These are phyloP conservation scores for Bjerkandera adusta DNA, from an alignment of 1,284 basidiomycete species.

Conservation along the genomic window DNA sequence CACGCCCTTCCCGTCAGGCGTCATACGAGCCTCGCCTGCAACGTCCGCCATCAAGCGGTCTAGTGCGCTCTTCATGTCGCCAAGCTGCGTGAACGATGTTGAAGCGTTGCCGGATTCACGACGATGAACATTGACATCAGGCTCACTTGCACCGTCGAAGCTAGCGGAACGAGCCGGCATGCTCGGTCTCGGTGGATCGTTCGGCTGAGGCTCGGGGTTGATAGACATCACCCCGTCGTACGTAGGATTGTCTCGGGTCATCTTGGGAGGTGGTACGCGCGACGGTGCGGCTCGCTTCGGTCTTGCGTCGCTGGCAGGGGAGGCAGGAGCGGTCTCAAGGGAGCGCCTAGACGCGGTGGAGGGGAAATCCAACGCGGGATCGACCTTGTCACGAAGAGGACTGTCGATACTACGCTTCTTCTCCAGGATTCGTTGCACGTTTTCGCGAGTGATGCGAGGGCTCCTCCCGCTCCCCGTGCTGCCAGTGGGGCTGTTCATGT, in stretches of 20 bases:
- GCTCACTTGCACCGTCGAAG: conserved; percentile 17
- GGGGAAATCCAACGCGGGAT: neutral
- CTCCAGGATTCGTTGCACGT: conserved; percentile 48
- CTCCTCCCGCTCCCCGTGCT: conserved; percentile 10
- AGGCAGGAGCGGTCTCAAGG: neutral
- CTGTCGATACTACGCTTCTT: conserved; percentile 43
- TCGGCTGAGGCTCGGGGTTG: conserved; percentile 31
- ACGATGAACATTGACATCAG: too few relatives aligned
- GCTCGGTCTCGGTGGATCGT: conserved; percentile 33
- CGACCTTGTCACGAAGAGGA: conserved; percentile 22
- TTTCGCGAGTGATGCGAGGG: conserved; percentile 31
- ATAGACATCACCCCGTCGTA: conserved; percentile 35
- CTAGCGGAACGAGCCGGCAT: conserved; percentile 25
- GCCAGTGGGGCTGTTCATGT: conserved; percentile 4
- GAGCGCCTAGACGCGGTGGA: neutral
- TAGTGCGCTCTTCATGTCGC: conserved; percentile 73
- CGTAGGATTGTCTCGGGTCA: conserved; percentile 30
- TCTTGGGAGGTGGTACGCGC: conserved; percentile 12
- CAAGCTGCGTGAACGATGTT: conserved; percentile 41
- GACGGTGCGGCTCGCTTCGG: neutral
- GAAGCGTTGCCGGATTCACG: conserved; percentile 17
- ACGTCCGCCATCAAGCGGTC: conserved; percentile 79
- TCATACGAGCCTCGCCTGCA: conserved; percentile 39
- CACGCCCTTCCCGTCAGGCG: conserved; percentile 19
- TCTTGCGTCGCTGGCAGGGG: neutral